These are phyloP conservation scores for Phaeosphaeriaceae sp. DNA, from an alignment of 2,329 filamentous ascomycete species.

Conservation along the genomic window DNA sequence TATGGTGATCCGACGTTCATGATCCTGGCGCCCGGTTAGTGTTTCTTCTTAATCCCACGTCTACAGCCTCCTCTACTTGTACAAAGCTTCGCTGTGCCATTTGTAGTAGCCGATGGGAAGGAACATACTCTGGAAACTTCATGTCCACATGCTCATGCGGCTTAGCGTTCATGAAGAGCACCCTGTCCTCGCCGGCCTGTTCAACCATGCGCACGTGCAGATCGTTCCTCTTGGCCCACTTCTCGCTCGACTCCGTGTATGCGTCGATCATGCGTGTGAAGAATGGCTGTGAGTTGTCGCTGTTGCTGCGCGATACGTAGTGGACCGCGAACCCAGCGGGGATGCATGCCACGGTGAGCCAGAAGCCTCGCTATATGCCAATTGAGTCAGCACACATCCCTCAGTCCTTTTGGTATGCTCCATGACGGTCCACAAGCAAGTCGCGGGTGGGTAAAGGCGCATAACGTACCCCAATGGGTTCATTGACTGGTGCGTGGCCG, in stretches of 20 bases:
- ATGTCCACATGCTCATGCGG: slow-evolving; percentile 60
- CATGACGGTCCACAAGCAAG: background rate
- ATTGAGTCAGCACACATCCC: slow-evolving; percentile 26
- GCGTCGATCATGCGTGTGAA: slow-evolving; percentile 62
- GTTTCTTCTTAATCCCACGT: background rate
- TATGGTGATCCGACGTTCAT: slow-evolving; percentile 69
- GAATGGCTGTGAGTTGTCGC: slow-evolving; percentile 49
- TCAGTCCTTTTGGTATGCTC: background rate
- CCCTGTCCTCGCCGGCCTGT: slow-evolving; percentile 67
- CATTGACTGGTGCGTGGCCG: slow-evolving; percentile 49
- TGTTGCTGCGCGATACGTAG: slow-evolving; percentile 50
- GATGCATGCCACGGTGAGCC: slow-evolving; percentile 53
- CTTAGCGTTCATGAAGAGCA: slow-evolving; percentile 61
- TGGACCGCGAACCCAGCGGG: slow-evolving; percentile 56
- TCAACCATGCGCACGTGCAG: slow-evolving; percentile 67
- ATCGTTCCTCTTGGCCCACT: slow-evolving; percentile 64
- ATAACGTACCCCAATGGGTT: slow-evolving; percentile 60
- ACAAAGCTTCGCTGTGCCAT: background rate
- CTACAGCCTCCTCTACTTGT: background rate
- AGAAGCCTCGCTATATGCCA: slow-evolving; percentile 54
- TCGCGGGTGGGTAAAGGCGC: slow-evolving; percentile 15
- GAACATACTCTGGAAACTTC: slow-evolving; percentile 69
- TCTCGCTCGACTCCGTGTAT: slow-evolving; percentile 61
- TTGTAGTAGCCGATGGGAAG: background rate
- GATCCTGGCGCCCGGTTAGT: slow-evolving; percentile 54